phyloP scores from a whole-genome alignment of 2,329 filamentous ascomycete species.

The Cytospora mali region DNA sequence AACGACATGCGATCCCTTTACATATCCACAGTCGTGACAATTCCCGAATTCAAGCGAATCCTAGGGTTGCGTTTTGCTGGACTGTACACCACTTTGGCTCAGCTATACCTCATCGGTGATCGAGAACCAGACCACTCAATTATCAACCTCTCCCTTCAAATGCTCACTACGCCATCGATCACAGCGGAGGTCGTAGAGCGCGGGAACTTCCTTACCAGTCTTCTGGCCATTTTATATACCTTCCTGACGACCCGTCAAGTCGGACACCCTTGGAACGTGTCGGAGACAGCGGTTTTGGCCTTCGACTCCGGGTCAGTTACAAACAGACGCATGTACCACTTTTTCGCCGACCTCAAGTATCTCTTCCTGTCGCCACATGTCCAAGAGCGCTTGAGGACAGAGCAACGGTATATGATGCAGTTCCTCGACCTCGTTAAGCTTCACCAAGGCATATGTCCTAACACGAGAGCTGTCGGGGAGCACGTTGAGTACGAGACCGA shows the following conservation, averaged over 20 bases:
- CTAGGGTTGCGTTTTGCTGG: conserved; percentile 92
- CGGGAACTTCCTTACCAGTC: conserved; percentile 91
- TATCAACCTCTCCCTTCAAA: conserved; percentile 94
- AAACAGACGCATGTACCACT: conserved; percentile 95
- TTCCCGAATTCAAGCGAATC: conserved; percentile 94
- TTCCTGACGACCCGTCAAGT: conserved; percentile 96
- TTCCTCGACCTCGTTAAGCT: conserved; percentile 95
- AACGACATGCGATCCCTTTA: conserved; percentile 91
- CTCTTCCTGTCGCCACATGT: conserved; percentile 87
- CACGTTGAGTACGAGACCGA: conserved; percentile 99
- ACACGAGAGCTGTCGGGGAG: conserved; percentile 86
- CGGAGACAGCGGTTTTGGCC: conserved; percentile 81
- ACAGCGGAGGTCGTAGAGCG: conserved; percentile 93
- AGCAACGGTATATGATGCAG: conserved; percentile 87
- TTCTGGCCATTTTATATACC: conserved; percentile 96
- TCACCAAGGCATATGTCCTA: conserved; percentile 96
- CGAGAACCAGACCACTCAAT: conserved; percentile 97
- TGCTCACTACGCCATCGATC: conserved; percentile 95
- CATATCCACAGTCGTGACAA: conserved; percentile 92
- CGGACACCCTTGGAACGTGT: conserved; percentile 87
- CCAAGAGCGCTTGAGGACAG: conserved; percentile 78
- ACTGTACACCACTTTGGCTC: conserved; percentile 88
- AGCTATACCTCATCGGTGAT: conserved; percentile 94
- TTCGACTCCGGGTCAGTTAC: conserved; percentile 95
- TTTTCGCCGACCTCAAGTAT: conserved; percentile 93